Conservation (phyloP, 1,284 basidiomycete species). For the Ustilago curta region DNA sequence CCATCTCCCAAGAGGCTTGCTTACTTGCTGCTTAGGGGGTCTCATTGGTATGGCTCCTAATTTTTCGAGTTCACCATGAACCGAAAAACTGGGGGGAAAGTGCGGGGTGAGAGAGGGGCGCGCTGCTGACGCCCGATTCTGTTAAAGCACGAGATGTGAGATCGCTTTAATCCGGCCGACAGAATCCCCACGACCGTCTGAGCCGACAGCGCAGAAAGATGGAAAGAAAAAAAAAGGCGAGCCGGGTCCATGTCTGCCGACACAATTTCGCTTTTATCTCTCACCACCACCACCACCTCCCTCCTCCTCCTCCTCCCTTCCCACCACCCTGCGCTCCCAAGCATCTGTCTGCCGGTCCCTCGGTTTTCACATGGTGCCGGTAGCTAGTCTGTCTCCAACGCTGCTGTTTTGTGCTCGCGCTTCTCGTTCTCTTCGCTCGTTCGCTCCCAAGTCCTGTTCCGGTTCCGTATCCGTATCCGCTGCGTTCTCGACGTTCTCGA, state of each 20-base stretch:
- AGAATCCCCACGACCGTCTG: neutral
- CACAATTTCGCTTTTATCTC: neutral
- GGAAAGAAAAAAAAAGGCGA: conserved; percentile 2
- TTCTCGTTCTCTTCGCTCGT: conserved; percentile 36
- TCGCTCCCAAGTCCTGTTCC: conserved; percentile 30
- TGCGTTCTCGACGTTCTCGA: conserved; percentile 9
- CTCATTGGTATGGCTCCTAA: too few species aligned
- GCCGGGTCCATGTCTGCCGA: conserved; percentile 40
- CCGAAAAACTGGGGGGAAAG: neutral
- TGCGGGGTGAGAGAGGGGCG: conserved; percentile 4
- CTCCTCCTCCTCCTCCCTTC: neutral
- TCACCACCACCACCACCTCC: conserved; percentile 5
- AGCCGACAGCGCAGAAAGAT: neutral
- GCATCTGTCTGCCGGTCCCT: conserved; percentile 14
- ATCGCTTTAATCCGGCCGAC: conserved; percentile 6
- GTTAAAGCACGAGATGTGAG: neutral
- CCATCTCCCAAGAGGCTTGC: too few species aligned
- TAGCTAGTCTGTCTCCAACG: conserved; percentile 10
- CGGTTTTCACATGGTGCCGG: conserved; percentile 34
- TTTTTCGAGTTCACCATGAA: neutral
- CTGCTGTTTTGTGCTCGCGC: conserved; percentile 3
- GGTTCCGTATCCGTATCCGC: conserved; percentile 8
- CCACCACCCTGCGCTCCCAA: neutral
- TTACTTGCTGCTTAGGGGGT: too few species aligned
- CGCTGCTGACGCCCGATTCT: neutral